Percentiles rank a stretch among this genome's conserved stretches.
Conservation (phyloP, 202 grass and related monocot genomes). For the Zizania palustris region DNA sequence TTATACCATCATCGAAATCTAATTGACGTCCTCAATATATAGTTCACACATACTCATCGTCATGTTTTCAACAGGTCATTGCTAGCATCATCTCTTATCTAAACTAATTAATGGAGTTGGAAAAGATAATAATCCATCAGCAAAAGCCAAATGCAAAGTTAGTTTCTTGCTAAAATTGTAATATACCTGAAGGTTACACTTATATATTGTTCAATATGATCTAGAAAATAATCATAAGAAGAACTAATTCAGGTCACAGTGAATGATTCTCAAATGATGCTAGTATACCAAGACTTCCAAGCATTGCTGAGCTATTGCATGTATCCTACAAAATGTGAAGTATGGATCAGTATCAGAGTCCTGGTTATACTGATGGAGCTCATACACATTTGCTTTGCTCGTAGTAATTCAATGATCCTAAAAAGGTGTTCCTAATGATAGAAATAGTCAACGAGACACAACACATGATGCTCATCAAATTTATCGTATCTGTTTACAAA, state of each 20-base stretch:
- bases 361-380: slow-evolving; percentile 96
- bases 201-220: too few species aligned
- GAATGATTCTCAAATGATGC: slow-evolving; percentile 91
- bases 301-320: slow-evolving; percentile 91
- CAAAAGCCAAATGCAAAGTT: too few species aligned
- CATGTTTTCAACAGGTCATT: too few species aligned
- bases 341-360: slow-evolving; percentile 78
- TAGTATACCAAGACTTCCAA: slow-evolving; percentile 86
- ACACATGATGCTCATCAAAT: slow-evolving; percentile 73
- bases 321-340: slow-evolving; percentile 89
- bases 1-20: too few species aligned
- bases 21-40: too few species aligned
- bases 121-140: too few species aligned
- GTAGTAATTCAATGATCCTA: slow-evolving; percentile 89
- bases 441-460: slow-evolving; percentile 96
- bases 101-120: too few species aligned
- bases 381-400: slow-evolving; percentile 92
- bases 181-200: too few species aligned
- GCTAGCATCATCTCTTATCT: too few species aligned
- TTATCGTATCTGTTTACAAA: slow-evolving; percentile 93
- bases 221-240: too few species aligned
- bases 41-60: too few species aligned
- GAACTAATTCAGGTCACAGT: slow-evolving; percentile 93
- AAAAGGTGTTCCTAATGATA: slow-evolving; percentile 99
- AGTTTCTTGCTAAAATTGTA: too few species aligned